Conservation (phyloP, 352 stramenopile genomes). For the Pythium diclinum region DNA sequence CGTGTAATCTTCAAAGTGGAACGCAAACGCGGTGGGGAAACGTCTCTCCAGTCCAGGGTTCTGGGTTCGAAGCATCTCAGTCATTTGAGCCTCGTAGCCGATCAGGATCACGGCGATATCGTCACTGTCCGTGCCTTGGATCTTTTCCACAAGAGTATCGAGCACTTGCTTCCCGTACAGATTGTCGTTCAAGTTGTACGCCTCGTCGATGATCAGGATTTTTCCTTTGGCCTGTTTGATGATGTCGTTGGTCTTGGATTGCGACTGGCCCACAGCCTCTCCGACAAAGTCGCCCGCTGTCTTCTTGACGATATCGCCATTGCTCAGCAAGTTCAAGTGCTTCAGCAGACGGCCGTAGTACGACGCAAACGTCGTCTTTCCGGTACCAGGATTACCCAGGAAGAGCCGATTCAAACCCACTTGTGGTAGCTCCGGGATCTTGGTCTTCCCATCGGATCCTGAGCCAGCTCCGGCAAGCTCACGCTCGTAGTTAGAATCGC, state of each 20-base stretch:
- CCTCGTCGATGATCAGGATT: slow-evolving; percentile 93
- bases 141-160: slow-evolving; percentile 89
- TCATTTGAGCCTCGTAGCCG: slow-evolving; percentile 89
- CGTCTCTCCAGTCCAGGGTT: slow-evolving; percentile 86
- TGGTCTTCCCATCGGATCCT: slow-evolving; percentile 30
- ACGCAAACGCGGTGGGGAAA: slow-evolving; percentile 87
- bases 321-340: slow-evolving; percentile 86
- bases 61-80: slow-evolving; percentile 84
- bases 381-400: slow-evolving; percentile 89
- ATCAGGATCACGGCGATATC: slow-evolving; percentile 91
- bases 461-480: slow-evolving; percentile 35
- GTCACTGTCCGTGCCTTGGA: slow-evolving; percentile 85
- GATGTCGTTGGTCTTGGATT: slow-evolving; percentile 84
- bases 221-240: slow-evolving; percentile 84
- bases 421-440: slow-evolving; percentile 36
- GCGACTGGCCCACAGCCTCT: slow-evolving; percentile 72
- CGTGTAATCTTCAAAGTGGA: slow-evolving; percentile 92
- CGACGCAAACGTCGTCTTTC: slow-evolving; percentile 90
- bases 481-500: slow-evolving; percentile 79
- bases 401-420: slow-evolving; percentile 87
- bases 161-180: slow-evolving; percentile 70
- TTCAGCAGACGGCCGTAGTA: slow-evolving; percentile 87
- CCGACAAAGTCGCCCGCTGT: slow-evolving; percentile 89
- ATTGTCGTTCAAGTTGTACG: slow-evolving; percentile 86
- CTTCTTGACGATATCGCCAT: slow-evolving; percentile 88